Base-by-base conservation (phyloP, 768 basidiomycete species). In the Pulveroboletus frians region DNA sequence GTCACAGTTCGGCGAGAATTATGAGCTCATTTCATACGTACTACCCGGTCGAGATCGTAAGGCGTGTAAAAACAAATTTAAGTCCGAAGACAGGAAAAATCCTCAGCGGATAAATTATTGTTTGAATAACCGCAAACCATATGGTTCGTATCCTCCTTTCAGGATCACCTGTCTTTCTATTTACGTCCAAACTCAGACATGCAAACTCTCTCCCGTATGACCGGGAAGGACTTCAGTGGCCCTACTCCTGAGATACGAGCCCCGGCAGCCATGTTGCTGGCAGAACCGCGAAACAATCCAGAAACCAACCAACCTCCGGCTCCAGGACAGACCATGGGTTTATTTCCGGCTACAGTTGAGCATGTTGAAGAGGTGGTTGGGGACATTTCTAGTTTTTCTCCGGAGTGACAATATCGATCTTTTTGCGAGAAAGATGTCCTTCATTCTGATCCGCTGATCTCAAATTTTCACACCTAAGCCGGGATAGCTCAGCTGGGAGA, bases 41-140 rank as follows among this genome's bases (percentile, higher is more conserved):
- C 75, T 95, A 17, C 89, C 90, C 34, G 84, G 85, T 15, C 84
- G 92, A 14, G 88, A 91, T 60, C 77, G 92, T 17, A 90, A 87
- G 61, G 84, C 92, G 23, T 92, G 93, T 67, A 92, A 91, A 69
- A 87, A 89, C 66, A 95, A 95, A 63, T 95, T 92, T 73, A 93
- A 90, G 59, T 76, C 83, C 0, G 93, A 95, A 65, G 92, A 93
- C 64, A 88, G 79, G 69, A 81, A 79, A 63, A 85, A 93, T 63
- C 76, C 82, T 26, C 76, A 75, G n/a, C 75, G 84, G 40, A 87
- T 95, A 49, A 85, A 83, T 51, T 73, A 79, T 52, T 86, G 83
- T 61, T 69, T 94, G n/a, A 80, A 80, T 50, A 83, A 86, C 58
- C 78, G 81, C 54, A 75, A 79, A 37, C 88, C 89, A 45, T 87